Evolutionary conservation across 306 rosid species (phyloP), one percentile per base, ranked within the genome.

Genomic region (Ormosia semicastrata): DNA sequence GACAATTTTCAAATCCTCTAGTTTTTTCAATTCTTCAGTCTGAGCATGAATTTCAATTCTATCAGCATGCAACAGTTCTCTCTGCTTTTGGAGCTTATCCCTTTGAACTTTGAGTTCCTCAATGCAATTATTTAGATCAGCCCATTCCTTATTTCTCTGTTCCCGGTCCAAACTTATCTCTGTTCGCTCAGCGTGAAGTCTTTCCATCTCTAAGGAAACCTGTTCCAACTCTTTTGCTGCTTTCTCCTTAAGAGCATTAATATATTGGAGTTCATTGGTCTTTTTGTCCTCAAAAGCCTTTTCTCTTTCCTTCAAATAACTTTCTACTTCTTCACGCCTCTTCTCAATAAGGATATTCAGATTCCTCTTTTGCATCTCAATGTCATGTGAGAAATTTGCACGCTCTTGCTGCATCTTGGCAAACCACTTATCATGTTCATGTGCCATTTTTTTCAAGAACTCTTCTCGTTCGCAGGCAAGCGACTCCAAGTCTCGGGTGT

Each of bases 361-460:
- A 46, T 95, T 97, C 75, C 76, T 86, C 89, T 83, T 88, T 82
- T 90, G 96, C 83, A 82, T 85, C 85, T 95, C 98, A 74, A 89
- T 87, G 54, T 95, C 99, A 83, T 66, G 79, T 78, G 91, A 75
- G 84, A 95, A 87, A 85, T 92, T 96, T 36, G 89, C 89, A 8
- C 90, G 92, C 83, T 95, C 99, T 86, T 93, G 91, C 88, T 92
- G 91, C 92, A 93, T 92, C 91, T 89, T 92, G 88, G 83, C 78
- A 85, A 87, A 89, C 96, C 95, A 93, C 68, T 95, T 97, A 72
- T 94, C 85, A 70, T 92, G 94, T 66, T 95, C 99, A 72, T 44
- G 52, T 33, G 86, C 88, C 97, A 93, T 93, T 87, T 89, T 92
- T 73, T 88, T 89, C 98, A 95, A 84, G 84, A 95, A 95, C 32